Percentiles rank a stretch among this genome's conserved stretches.
phyloP scores from a whole-genome alignment of 2,329 filamentous ascomycete species.

The Colletotrichum sidae region DNA sequence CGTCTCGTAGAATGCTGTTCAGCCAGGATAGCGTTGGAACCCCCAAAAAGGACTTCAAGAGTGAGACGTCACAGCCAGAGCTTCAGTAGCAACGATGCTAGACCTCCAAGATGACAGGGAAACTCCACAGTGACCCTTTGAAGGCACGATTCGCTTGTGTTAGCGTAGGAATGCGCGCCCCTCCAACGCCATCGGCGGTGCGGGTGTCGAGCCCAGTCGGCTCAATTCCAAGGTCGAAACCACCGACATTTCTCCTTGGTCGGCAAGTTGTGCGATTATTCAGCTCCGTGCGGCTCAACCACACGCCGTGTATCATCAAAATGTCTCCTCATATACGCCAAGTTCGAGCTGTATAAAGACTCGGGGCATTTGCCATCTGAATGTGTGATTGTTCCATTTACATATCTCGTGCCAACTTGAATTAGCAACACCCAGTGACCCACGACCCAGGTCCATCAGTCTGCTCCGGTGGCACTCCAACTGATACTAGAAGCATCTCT shows the following conservation, averaged over 20 bases:
- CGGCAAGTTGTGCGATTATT: conserved; percentile 1
- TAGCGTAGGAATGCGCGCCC: no score
- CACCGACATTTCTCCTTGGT: conserved; percentile 5
- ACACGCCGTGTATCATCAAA: not conserved
- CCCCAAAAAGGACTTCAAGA: no score
- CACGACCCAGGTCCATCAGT: not conserved
- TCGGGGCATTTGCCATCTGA: not conserved
- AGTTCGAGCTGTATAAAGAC: not conserved
- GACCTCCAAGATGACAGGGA: no score
- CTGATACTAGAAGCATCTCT: not conserved
- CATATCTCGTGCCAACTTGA: no score
- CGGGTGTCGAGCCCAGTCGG: not conserved
- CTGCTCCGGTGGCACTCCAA: not conserved
- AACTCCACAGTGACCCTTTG: no score
- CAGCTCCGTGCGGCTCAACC: conserved; percentile 29
- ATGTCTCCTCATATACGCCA: not conserved
- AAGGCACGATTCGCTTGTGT: no score
- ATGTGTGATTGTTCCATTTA: not conserved
- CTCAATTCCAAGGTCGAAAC: conserved; percentile 1
- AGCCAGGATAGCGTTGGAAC: no score
- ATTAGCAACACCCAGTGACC: not conserved
- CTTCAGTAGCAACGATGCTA: no score
- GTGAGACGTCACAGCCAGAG: no score
- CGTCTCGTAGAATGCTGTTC: no score
- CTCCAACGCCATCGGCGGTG: not conserved